Base-by-base conservation (phyloP, 176 grass and related monocot species). In the Carex cristatella region DNA sequence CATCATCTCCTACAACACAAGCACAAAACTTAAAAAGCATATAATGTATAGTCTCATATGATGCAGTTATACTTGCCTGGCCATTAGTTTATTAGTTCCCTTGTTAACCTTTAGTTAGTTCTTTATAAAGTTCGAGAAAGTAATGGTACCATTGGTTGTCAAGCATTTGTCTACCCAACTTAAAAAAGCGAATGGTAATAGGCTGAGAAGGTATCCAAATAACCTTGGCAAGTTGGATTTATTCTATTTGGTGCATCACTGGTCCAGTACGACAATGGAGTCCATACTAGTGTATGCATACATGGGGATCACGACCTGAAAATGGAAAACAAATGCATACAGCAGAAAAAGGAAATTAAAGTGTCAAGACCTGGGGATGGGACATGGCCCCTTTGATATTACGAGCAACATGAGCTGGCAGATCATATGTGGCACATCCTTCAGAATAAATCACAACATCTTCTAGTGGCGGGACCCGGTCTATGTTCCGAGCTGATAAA, bases 361-460 rank as follows among this genome's bases (percentile, higher is more conserved):
- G 74, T 78, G 51, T 78, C 56, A 56, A 85, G 87, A 99, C 91
- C 93, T 95, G 96, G 16, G 96, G 96, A 94, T 95, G 93, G 30
- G 95, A 83, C 7, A 93, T 81, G 68, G 91, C 83, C 80, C 91
- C 91, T 72, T 92, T 85, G 59, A 93, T 90, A 85, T 86, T 94
- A 63, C 56, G 83, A 66, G 95, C 88, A 65, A 91, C 75, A 75
- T 92, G 79, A 89, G 86, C 65, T 57, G 89, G 93, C 53, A 98
- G 88, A 86, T 98, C 88, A 81, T 86, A 98, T 49, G 95, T 98
- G 35, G 93, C 95, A 89, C 93, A 98, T 16, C 95, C 92, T 81
- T 87, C 87, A 4, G 92, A 94, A 87, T 98, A 95, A 70, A 98
- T 92, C 4, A 94, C 86, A 35, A 93, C 74, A 89, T 95, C 89